phyloP scores from a whole-genome alignment of 2,329 filamentous ascomycete species.

The Achaetomium macrosporum region DNA sequence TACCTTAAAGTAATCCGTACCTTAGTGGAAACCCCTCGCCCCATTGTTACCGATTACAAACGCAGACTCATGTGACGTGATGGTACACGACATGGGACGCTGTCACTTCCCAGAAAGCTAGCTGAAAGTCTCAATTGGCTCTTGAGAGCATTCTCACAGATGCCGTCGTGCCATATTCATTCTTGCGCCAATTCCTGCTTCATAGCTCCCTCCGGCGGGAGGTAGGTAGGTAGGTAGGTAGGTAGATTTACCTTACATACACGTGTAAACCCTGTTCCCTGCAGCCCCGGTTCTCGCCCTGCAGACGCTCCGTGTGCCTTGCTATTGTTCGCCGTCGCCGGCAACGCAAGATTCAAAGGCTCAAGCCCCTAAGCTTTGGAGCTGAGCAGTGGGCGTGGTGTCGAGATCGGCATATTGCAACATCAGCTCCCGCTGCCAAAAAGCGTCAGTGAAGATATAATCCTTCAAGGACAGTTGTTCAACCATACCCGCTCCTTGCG shows the following conservation, averaged over 20 bases:
- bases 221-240: too few relatives aligned
- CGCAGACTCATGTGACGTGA: too few relatives aligned
- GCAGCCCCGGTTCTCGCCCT: background rate
- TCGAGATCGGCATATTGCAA: conserved; percentile 55
- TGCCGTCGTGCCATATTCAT: background rate
- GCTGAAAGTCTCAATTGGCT: background rate
- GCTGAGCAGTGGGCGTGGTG: conserved; percentile 9
- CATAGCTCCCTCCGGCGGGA: background rate
- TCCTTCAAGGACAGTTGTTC: background rate
- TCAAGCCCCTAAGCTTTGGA: conserved; percentile 14
- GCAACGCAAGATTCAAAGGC: background rate
- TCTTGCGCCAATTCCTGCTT: conserved; percentile 1
- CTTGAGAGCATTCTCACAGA: background rate
- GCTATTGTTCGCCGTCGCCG: background rate
- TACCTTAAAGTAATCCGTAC: too few relatives aligned
- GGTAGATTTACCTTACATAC: conserved; percentile 5
- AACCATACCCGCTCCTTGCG: conserved; percentile 52
- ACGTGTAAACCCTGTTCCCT: background rate
- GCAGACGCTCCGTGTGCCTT: background rate
- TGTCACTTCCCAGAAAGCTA: background rate
- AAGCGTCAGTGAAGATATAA: conserved; percentile 12
- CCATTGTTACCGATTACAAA: too few relatives aligned
- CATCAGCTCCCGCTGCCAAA: conserved; percentile 50
- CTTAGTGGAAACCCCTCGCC: too few relatives aligned
- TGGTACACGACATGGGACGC: too few relatives aligned